Conservation (phyloP, 2,329 filamentous ascomycete genomes). For the Colletotrichum aenigma region DNA sequence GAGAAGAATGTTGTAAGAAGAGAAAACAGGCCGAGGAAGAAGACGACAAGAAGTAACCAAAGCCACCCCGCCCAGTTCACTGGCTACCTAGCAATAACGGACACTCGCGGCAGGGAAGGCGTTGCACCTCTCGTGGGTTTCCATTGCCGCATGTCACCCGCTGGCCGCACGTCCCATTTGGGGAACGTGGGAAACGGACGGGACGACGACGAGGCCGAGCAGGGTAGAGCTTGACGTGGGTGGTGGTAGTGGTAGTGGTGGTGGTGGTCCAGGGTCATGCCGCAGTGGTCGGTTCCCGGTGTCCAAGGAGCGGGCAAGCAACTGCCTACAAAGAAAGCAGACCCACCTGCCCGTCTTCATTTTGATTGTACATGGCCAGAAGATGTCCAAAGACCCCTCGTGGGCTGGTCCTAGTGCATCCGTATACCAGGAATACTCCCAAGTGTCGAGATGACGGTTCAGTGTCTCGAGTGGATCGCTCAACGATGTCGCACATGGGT, state of each 20-base stretch:
- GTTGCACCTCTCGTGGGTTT: constrained; percentile 11
- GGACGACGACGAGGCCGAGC: neutral
- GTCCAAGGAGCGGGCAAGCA: neutral
- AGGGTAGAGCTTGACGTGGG: constrained; percentile 8
- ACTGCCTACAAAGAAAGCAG: neutral
- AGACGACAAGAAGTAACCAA: neutral
- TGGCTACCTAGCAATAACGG: neutral
- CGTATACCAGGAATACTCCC: neutral
- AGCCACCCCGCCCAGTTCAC: constrained; percentile 1
- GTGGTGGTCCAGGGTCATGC: neutral
- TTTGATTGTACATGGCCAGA: neutral
- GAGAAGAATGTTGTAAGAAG: neutral
- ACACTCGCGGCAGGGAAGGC: neutral
- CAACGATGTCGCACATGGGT: constrained; percentile 21
- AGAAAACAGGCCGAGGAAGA: neutral
- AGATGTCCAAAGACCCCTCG: constrained; percentile 2
- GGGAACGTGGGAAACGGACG: constrained; percentile 5
- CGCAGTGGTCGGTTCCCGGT: neutral
- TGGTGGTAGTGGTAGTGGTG: neutral
- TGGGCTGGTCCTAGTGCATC: constrained; percentile 1
- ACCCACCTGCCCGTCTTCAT: neutral
- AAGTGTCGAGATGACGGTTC: constrained; percentile 9
- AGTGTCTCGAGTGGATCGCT: constrained; percentile 7
- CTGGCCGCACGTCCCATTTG: constrained; percentile 1
- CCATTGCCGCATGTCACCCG: constrained; percentile 8